Percentiles rank a stretch among this genome's conserved stretches.
phyloP scores from a whole-genome alignment of 176 grass and related monocot species.

The Aegilops bicornis region DNA sequence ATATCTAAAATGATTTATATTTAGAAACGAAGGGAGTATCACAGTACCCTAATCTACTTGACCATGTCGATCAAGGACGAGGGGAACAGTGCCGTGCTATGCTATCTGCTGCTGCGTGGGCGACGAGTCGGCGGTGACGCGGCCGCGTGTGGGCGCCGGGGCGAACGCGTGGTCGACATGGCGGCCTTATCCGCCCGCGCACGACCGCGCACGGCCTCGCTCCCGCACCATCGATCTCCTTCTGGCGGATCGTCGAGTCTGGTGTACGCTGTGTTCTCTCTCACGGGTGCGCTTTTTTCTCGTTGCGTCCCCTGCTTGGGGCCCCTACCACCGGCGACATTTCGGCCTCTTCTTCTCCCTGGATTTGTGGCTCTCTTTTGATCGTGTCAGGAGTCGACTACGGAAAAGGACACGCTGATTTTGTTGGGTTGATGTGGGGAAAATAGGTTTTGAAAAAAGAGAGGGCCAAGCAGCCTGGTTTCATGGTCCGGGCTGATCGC shows the following conservation, averaged over 20 bases:
- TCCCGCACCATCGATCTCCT: background rate
- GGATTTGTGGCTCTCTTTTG: background rate
- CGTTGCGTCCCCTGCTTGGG: background rate
- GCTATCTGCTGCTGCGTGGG: slow-evolving; percentile 2
- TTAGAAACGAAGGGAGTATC: no score
- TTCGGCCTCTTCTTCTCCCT: background rate
- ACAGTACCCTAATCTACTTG: background rate
- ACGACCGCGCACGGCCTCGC: background rate
- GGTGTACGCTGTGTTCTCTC: background rate
- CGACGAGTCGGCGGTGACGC: slow-evolving; percentile 15
- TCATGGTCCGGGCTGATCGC: background rate
- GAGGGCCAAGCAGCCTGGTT: background rate
- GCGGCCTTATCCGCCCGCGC: background rate
- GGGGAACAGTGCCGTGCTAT: background rate
- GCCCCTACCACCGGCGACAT: background rate
- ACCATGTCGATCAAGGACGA: background rate
- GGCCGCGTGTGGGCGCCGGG: background rate
- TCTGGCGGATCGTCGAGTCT: background rate
- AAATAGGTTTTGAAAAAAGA: background rate
- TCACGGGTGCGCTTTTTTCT: background rate
- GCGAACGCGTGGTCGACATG: background rate
- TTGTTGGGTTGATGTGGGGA: background rate
- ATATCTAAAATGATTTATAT: no score
- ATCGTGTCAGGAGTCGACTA: background rate
- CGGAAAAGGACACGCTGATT: background rate